Percentiles rank a stretch among this genome's conserved stretches.
phyloP scores from a whole-genome alignment of 495 filamentous ascomycete genomes.

The Pseudoneurospora amorphoporcata region DNA sequence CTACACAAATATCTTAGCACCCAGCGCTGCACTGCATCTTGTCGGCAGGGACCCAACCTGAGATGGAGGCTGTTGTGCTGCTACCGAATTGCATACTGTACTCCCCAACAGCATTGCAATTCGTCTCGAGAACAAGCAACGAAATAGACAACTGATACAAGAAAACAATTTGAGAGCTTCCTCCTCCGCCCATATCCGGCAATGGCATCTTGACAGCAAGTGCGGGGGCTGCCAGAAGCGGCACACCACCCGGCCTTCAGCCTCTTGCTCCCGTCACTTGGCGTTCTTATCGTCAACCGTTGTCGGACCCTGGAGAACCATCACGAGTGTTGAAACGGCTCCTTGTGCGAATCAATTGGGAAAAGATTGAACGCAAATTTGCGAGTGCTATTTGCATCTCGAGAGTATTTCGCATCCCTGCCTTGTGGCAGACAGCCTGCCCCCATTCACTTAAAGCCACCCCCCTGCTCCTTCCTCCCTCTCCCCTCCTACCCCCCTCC shows the following conservation, averaged over 20 bases:
- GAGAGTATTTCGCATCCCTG: neutral
- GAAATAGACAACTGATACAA: neutral
- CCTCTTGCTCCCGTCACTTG: neutral
- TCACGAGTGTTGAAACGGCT: neutral
- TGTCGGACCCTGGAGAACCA: neutral
- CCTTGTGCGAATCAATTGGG: neutral
- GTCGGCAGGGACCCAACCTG: neutral
- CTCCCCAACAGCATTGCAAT: neutral
- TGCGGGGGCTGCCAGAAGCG: neutral
- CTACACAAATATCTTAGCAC: neutral
- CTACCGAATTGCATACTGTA: neutral
- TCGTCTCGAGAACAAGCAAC: neutral
- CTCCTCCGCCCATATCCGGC: neutral
- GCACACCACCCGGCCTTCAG: neutral
- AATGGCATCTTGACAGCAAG: neutral
- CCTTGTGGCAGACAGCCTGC: neutral
- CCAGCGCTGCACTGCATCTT: neutral
- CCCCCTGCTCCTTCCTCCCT: neutral
- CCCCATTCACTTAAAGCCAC: neutral
- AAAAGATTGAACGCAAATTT: neutral
- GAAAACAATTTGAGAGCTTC: neutral
- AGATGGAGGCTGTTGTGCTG: neutral
- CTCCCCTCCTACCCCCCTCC: neutral
- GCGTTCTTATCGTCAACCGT: neutral
- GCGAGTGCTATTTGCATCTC: neutral